A percentile compares a stretch with the other conserved stretches of the same genome.
Conservation (phyloP, 352 stramenopile genomes). For the Saprolegnia diclina region DNA sequence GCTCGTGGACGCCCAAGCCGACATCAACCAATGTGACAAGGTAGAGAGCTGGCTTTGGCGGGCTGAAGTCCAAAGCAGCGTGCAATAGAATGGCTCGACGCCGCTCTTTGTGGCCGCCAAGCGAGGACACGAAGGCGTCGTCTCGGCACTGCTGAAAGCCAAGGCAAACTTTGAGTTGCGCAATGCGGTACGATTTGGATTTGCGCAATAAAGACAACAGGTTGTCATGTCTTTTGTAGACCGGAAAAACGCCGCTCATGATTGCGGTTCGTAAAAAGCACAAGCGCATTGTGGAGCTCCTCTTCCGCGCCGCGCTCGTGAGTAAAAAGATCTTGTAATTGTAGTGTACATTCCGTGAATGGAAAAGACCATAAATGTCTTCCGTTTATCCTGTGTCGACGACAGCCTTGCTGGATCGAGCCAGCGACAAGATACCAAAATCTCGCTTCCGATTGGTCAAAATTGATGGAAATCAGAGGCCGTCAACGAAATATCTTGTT, state of each 20-base stretch:
- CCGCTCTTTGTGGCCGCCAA: conserved; percentile 3
- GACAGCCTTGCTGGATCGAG: no score
- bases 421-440: conserved; percentile 8
- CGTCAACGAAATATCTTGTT: not conserved
- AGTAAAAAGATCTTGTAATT: conserved; percentile 16
- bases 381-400: not conserved
- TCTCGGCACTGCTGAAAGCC: not conserved
- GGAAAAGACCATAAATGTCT: no score
- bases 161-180: conserved; percentile 4
- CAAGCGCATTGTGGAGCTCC: not conserved
- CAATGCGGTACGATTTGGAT: not conserved
- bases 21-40: not conserved
- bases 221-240: not conserved
- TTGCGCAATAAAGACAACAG: not conserved
- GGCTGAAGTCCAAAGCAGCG: not conserved
- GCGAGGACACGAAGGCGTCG: not conserved
- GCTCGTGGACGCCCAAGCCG: not conserved
- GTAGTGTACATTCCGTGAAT: not conserved
- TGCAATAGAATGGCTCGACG: not conserved
- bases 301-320: conserved; percentile 7
- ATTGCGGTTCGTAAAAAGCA: not conserved
- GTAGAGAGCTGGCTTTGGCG: not conserved
- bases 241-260: not conserved
- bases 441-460: not conserved
- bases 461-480: not conserved